Evolutionary conservation across 768 basidiomycete species (phyloP).

Genomic region (Boletus reticulatus): DNA sequence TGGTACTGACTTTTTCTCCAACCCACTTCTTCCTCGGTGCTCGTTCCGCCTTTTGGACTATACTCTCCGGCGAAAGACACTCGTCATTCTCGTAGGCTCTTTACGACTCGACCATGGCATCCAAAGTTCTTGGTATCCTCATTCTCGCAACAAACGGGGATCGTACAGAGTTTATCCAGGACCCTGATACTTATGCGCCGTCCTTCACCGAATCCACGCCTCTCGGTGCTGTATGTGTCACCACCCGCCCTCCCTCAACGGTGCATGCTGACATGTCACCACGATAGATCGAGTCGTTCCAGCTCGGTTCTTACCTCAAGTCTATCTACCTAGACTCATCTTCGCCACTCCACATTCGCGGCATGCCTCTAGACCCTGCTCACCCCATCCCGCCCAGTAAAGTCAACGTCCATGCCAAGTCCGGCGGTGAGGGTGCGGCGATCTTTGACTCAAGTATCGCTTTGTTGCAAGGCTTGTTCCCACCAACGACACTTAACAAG

Average conservation of each 20-base stretch:
- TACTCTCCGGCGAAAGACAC: not conserved
- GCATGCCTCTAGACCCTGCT: constrained; percentile 57
- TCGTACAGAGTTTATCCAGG: constrained; percentile 65
- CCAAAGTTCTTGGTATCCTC: constrained; percentile 66
- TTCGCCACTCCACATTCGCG: constrained; percentile 66
- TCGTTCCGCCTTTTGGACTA: not conserved
- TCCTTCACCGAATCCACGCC: constrained; percentile 70
- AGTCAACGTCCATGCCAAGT: constrained; percentile 76
- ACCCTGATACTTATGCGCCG: constrained; percentile 64
- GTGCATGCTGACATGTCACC: constrained; percentile 5
- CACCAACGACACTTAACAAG: constrained; percentile 66
- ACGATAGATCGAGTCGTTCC: constrained; percentile 61
- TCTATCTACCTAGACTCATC: constrained; percentile 63
- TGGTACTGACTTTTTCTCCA: constrained; percentile 8
- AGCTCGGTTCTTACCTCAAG: constrained; percentile 61
- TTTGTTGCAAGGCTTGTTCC: constrained; percentile 80
- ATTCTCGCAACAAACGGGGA: constrained; percentile 78
- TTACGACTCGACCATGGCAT: constrained; percentile 20
- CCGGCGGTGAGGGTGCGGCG: constrained; percentile 74
- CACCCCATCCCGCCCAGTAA: constrained; percentile 62
- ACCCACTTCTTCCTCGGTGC: constrained; percentile 7
- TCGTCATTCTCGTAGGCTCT: not conserved
- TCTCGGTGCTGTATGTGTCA: constrained; percentile 60
- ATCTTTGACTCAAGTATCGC: constrained; percentile 86
- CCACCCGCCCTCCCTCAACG: not conserved